Evolutionary conservation across 345 rosid genomes (phyloP), one percentile per base, ranked within the genome.

Genomic region (Nasturtium officinale): DNA sequence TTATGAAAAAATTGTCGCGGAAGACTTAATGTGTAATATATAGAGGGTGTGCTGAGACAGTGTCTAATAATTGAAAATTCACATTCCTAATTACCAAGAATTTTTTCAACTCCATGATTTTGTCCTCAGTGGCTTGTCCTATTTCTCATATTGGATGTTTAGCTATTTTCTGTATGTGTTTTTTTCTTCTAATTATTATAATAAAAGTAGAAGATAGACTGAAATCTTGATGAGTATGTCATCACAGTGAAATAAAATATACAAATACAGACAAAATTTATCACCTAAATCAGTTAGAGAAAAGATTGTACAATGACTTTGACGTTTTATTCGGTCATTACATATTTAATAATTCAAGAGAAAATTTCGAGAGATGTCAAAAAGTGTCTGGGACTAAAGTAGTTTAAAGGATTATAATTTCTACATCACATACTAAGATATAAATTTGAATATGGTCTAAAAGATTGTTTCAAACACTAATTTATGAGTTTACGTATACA

Each of bases 121-220:
- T 42, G 13, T 5, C 28, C 35, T 3, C 40, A 61, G 70, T 54
- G 77, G 47, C 26, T 47, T 54, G 37, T 30, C 10, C 64, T 53
- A 21, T 63, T 73, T 26, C 32, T n/a, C n/a, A n/a, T 63, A 62
- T 73, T 64, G 26, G 56, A 63, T 63, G 64, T 54, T 26, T 61
- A 30, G 35, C 54, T 52, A 38, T 61, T 42, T 29, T 60, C 18
- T n/a, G n/a, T 45, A 17, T 69, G 35, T n/a, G 30, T 54, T 16
- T 10, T 29, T 10, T 10, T 47, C 7, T 4, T 38, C 0, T 11
- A 2, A 5, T 37, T 26, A 37, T 18, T 23, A 61, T 29, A 29
- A 29, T 72, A 2, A 6, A 25, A 25, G 2, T 28, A 33, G 52
- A 52, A 28, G 35, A 52, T 53, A 35, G 17, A 21, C 2, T 32